Conservation (phyloP, 371 early-diverging fungal species). For the Umbelopsis sp. region DNA sequence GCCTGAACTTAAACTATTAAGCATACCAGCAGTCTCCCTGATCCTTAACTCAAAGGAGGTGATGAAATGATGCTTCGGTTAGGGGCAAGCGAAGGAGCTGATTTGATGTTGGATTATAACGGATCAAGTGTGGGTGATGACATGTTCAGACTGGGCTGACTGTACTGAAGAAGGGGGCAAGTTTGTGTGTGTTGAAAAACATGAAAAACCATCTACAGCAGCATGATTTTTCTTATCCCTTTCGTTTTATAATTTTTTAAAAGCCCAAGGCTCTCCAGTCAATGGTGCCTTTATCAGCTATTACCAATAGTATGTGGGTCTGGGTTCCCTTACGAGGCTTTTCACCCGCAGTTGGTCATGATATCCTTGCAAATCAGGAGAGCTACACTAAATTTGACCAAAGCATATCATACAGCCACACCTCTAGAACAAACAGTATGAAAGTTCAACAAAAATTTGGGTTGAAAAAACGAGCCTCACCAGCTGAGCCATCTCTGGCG, state of each 20-base stretch:
- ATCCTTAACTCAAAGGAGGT: background rate
- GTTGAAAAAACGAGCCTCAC: slow-evolving; percentile 6
- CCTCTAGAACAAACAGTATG: background rate
- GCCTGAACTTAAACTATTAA: background rate
- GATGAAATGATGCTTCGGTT: background rate
- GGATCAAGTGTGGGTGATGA: background rate
- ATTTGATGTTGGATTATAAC: background rate
- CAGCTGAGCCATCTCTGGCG: slow-evolving; percentile 11
- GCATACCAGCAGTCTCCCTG: background rate
- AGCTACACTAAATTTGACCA: background rate
- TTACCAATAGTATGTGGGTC: background rate
- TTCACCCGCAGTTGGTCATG: slow-evolving; percentile 5
- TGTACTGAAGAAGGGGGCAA: no score
- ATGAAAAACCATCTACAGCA: no score
- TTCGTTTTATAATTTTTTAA: no score
- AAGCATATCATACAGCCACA: background rate
- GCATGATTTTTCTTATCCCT: no score
- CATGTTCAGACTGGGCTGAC: no score
- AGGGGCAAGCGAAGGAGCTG: background rate
- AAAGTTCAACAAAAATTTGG: no score
- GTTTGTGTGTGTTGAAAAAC: no score
- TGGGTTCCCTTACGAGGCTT: slow-evolving; percentile 4
- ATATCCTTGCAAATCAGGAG: slow-evolving; percentile 8
- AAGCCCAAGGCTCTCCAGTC: background rate
- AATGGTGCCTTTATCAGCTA: background rate